Percentiles rank a stretch among this genome's conserved stretches.
Evolutionary conservation across 2,329 filamentous ascomycete genomes (phyloP).

Genomic region (Apiospora arundinis): DNA sequence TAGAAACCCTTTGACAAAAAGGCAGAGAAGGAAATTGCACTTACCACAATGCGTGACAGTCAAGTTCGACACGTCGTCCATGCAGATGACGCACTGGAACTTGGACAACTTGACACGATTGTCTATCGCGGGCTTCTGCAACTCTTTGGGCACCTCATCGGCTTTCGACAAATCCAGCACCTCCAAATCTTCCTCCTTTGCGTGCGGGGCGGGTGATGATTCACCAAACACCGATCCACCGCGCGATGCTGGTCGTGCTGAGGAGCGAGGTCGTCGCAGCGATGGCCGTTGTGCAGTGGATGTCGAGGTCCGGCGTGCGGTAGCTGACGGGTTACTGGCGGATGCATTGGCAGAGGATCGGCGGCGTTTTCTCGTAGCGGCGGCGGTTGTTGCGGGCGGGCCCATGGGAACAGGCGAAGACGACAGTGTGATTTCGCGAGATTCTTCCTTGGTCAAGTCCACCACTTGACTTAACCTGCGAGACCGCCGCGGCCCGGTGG

Average conservation of each 20-base stretch:
- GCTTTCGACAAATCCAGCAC: conserved; percentile 51
- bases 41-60: conserved; percentile 72
- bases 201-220: not conserved
- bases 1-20: too few relatives aligned
- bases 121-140: conserved; percentile 53
- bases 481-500: not conserved
- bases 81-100: conserved; percentile 72
- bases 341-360: conserved; percentile 11
- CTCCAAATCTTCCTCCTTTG: conserved; percentile 32
- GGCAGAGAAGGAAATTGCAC: conserved; percentile 34
- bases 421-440: not conserved
- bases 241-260: not conserved
- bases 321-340: not conserved
- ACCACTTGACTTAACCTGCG: conserved; percentile 15
- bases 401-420: conserved; percentile 17
- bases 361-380: not conserved
- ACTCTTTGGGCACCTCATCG: conserved; percentile 50
- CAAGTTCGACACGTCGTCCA: conserved; percentile 64
- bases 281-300: not conserved
- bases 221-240: conserved; percentile 13
- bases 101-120: conserved; percentile 58
- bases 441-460: conserved; percentile 20
- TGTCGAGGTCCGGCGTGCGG: not conserved
- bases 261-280: not conserved
- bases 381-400: not conserved